Evolutionary conservation across 371 early-diverging fungal species (phyloP).

Genomic region (Scutellospora calospora): DNA sequence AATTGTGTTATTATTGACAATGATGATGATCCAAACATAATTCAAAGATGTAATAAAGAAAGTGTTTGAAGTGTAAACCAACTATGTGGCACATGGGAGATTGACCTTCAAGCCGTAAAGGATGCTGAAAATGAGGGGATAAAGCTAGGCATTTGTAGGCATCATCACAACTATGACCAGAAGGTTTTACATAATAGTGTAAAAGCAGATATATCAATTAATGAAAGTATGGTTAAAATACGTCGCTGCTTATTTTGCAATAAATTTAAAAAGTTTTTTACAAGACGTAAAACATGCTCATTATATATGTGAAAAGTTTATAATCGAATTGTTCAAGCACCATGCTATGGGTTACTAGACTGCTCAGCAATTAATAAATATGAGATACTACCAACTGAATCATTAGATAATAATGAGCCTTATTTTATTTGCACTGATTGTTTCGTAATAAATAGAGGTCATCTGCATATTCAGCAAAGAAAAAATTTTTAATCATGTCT

Average conservation of each 20-base stretch:
- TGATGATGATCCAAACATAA: too few species aligned
- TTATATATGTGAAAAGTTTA: neutral
- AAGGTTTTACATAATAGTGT: neutral
- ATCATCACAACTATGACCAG: neutral
- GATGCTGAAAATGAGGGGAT: too few species aligned
- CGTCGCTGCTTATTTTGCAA: neutral
- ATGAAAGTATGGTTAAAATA: neutral
- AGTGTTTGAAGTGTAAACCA: neutral
- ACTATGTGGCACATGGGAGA: neutral
- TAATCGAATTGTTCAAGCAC: neutral
- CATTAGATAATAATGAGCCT: too few species aligned
- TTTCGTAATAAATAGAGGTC: constrained; percentile 4
- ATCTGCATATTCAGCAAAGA: neutral
- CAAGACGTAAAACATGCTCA: neutral
- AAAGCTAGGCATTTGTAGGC: neutral
- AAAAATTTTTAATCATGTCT: too few species aligned
- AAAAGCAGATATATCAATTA: neutral
- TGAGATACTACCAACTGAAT: too few species aligned
- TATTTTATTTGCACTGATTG: constrained; percentile 9
- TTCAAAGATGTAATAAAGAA: too few species aligned
- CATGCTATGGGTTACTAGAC: neutral
- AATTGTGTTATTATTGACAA: too few species aligned
- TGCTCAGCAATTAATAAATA: neutral
- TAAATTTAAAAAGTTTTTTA: constrained; percentile 17
- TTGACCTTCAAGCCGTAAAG: neutral